Evolutionary conservation across 768 basidiomycete genomes (phyloP), one percentile per base, ranked within the genome.

Genomic region (Lentinula lateritia): DNA sequence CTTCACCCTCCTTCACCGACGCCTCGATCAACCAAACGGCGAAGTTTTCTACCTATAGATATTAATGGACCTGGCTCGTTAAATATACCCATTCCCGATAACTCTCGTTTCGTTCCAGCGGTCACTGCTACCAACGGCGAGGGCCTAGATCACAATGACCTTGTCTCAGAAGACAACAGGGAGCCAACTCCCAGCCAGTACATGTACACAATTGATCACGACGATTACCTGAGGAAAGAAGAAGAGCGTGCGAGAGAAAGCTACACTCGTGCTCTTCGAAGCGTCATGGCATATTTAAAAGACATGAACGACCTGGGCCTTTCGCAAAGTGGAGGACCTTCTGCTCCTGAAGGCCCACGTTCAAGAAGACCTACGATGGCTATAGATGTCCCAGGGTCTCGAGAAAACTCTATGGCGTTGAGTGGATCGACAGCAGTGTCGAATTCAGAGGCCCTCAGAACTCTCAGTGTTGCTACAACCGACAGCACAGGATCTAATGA

Each of bases 281-380:
- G 92, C 9, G 86, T 99, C 16, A 95, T 98, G 90, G 93, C 94
- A 6, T 99, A 98, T 73, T 82, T 99, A 18, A 87, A 87, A 67
- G 97, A 99, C 68, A 89, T 99, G 86, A 90, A 95, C 69, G 97
- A 99, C 69, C 79, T 99, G 35, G 88, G 87, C 16, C 73, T 86
- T 65, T 83, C 86, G 18, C 89, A 88, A 68, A 88, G 88, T 68
- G 69, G 75, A 15, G 78, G 80, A 61, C 72, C 80, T 10, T 63
- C 84, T 66, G 85, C 85, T 61, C 76, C 87, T 72, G 69, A 77
- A 9, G 84, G 84, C 28, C 45, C 71, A 43, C 82, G 90, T 42
- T 80, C 88, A 42, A 82, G 90, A 61, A 78, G 90, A 52, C 86
- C 89, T 13, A 92, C 92, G 3, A 72, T 84, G 36, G 73, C 81